Evolutionary conservation across 495 filamentous ascomycete species (phyloP).

Genomic region (Hypomontagnella submonticulosa): DNA sequence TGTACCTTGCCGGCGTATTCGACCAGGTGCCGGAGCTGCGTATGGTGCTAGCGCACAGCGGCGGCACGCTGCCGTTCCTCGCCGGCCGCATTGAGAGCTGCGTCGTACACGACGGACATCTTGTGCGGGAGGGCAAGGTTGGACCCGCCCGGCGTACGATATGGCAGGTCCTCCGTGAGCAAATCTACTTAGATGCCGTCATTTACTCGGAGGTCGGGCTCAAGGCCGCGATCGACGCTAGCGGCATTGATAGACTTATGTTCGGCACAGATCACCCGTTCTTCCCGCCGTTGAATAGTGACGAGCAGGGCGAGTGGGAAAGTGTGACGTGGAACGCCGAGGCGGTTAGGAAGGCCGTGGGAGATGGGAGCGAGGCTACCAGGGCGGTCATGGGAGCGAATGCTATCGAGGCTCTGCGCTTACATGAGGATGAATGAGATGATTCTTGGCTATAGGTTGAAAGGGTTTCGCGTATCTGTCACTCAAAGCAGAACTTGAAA

Average conservation of each 20-base stretch:
- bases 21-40: constrained; percentile 77
- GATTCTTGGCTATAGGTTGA: not conserved
- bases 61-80: constrained; percentile 88
- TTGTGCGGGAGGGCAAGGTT: constrained; percentile 63
- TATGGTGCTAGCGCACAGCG: constrained; percentile 86
- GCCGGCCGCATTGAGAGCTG: constrained; percentile 91
- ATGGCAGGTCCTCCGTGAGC: constrained; percentile 85
- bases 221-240: constrained; percentile 74
- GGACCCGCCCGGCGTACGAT: constrained; percentile 65
- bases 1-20: constrained; percentile 87
- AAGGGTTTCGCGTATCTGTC: too few relatives aligned
- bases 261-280: constrained; percentile 97
- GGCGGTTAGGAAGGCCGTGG: constrained; percentile 72
- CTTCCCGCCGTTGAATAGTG: constrained; percentile 79
- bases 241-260: constrained; percentile 73
- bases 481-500: too few relatives aligned
- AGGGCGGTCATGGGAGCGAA: constrained; percentile 74
- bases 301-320: constrained; percentile 74
- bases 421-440: constrained; percentile 55
- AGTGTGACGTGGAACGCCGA: constrained; percentile 83
- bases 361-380: constrained; percentile 59
- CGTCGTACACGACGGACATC: constrained; percentile 80
- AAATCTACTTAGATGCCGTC: constrained; percentile 91
- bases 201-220: constrained; percentile 80
- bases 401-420: constrained; percentile 70